Percentiles rank a stretch among this genome's conserved stretches.
phyloP scores from a whole-genome alignment of 306 rosid species.

The Adenanthera pavonina region DNA sequence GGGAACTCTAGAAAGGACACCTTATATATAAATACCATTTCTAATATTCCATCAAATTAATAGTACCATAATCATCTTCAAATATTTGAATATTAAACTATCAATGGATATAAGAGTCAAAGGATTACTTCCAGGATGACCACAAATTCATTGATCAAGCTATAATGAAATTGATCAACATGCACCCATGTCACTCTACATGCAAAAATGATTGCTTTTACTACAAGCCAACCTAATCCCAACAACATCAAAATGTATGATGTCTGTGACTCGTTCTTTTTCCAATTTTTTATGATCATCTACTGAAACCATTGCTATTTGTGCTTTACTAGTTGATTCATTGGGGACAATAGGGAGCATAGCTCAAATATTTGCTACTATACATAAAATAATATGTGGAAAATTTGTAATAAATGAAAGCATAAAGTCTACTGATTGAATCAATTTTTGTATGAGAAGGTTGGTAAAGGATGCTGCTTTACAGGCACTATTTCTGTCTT shows the following conservation, averaged over 20 bases:
- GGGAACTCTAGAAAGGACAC: not conserved
- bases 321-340: not conserved
- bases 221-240: constrained; percentile 48
- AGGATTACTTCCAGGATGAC: constrained; percentile 64
- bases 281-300: not conserved
- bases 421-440: not conserved
- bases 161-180: constrained; percentile 60
- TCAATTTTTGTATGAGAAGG: not conserved
- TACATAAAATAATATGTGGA: too few relatives aligned
- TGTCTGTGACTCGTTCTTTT: constrained; percentile 10
- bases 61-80: constrained; percentile 14
- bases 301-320: not conserved
- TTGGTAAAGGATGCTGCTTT: constrained; percentile 2
- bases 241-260: constrained; percentile 55
- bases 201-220: constrained; percentile 65
- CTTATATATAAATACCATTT: constrained; percentile 6
- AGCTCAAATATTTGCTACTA: not conserved
- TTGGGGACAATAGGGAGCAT: not conserved
- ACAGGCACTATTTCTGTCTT: not conserved
- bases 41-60: constrained; percentile 10
- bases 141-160: constrained; percentile 56
- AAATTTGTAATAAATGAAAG: not conserved
- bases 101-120: constrained; percentile 24
- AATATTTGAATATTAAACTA: constrained; percentile 1
- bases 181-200: constrained; percentile 73